Conservation (phyloP, 257 asterid genomes). For the Penstemon barbatus region DNA sequence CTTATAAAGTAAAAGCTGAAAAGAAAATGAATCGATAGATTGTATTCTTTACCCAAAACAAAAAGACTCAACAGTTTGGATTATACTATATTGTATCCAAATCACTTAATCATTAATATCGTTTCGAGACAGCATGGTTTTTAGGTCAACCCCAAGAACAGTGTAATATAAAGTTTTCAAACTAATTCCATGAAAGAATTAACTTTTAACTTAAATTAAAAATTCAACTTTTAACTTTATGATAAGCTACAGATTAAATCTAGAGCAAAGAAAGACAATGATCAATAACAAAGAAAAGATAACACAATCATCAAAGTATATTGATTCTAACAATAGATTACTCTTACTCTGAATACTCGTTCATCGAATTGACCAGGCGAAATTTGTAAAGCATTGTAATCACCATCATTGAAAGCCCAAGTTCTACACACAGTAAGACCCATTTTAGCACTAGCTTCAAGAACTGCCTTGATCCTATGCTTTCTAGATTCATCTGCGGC, state of each 20-base stretch:
- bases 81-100: not conserved
- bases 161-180: too few species aligned
- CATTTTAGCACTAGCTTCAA: constrained; percentile 87
- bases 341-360: constrained; percentile 78
- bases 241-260: not conserved
- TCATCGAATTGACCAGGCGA: constrained; percentile 88
- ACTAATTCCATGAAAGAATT: constrained; percentile 1
- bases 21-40: constrained; percentile 4
- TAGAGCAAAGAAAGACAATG: not conserved
- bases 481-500: constrained; percentile 67
- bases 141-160: too few species aligned
- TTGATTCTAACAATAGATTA: not conserved
- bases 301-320: constrained; percentile 12
- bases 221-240: not conserved
- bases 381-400: constrained; percentile 86
- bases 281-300: constrained; percentile 5
- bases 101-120: not conserved
- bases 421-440: constrained; percentile 95
- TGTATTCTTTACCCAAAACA: not conserved
- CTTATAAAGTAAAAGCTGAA: constrained; percentile 1
- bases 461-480: constrained; percentile 58
- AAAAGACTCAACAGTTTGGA: too few species aligned
- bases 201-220: not conserved
- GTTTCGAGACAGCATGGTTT: too few species aligned
- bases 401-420: constrained; percentile 98